phyloP scores from a whole-genome alignment of 2,329 filamentous ascomycete species.

The Ascochyta koolunga region DNA sequence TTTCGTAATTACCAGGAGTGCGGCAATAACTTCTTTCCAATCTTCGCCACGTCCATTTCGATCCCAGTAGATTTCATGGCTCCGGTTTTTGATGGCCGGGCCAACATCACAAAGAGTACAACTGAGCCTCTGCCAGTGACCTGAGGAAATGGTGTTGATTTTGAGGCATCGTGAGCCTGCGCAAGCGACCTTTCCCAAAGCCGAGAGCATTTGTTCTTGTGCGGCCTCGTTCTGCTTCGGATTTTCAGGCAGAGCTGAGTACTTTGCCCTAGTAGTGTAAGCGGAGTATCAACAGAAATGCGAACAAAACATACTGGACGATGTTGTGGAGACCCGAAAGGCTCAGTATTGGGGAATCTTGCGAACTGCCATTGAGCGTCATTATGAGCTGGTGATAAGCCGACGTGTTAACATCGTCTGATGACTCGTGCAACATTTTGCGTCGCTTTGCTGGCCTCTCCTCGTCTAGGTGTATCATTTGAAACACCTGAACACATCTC shows the following conservation, averaged over 20 bases:
- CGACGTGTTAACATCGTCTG: constrained; percentile 17
- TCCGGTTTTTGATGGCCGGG: background rate
- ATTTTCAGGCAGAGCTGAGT: constrained; percentile 24
- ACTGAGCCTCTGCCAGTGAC: constrained; percentile 18
- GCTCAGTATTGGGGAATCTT: constrained; percentile 28
- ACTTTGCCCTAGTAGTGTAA: constrained; percentile 33
- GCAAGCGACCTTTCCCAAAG: constrained; percentile 43
- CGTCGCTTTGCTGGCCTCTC: constrained; percentile 40
- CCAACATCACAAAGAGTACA: constrained; percentile 38
- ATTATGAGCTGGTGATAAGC: constrained; percentile 31
- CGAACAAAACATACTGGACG: constrained; percentile 29
- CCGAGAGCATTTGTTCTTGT: constrained; percentile 34
- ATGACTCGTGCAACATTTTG: constrained; percentile 24
- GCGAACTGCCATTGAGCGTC: constrained; percentile 30
- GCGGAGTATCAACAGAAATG: background rate
- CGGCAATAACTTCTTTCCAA: constrained; percentile 42
- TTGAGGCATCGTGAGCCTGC: constrained; percentile 37
- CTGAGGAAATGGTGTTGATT: background rate
- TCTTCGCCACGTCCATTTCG: constrained; percentile 23
- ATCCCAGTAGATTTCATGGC: constrained; percentile 33
- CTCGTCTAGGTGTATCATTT: constrained; percentile 14
- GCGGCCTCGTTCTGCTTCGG: constrained; percentile 22
- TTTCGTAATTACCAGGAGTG: constrained; percentile 38
- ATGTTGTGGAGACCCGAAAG: constrained; percentile 33
- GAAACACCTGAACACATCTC: constrained; percentile 6